A percentile compares a stretch with the other conserved stretches of the same genome.
These are phyloP conservation scores for Aureobasidium namibiae DNA, from an alignment of 2,329 filamentous ascomycete species.

Conservation along the genomic window DNA sequence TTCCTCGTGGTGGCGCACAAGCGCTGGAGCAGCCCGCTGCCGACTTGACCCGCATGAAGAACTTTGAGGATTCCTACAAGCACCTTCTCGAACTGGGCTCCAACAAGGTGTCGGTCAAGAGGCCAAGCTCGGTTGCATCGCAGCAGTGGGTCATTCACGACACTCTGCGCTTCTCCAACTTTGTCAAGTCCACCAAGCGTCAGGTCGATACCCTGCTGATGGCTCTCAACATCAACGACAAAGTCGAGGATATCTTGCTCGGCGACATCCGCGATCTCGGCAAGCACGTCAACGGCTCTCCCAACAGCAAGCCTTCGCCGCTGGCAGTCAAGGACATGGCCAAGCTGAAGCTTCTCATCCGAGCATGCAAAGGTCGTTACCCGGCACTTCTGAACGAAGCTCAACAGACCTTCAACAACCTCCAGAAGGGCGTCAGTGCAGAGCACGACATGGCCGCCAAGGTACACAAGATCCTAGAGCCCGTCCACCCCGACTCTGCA, in stretches of 20 bases:
- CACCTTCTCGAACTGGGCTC: conserved; percentile 33
- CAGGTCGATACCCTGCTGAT: conserved; percentile 36
- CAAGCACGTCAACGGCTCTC: neutral
- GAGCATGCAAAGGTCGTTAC: conserved; percentile 12
- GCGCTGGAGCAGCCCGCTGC: conserved; percentile 32
- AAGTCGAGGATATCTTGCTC: conserved; percentile 28
- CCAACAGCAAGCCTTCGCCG: neutral
- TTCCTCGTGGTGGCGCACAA: conserved; percentile 29
- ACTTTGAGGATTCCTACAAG: conserved; percentile 36
- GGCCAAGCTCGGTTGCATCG: conserved; percentile 16
- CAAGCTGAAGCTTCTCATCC: conserved; percentile 11
- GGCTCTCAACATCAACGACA: conserved; percentile 34
- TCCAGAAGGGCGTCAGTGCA: neutral
- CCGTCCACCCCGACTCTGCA: conserved; percentile 1
- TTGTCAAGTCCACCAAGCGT: conserved; percentile 32
- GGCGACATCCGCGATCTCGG: conserved; percentile 34
- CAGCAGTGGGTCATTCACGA: conserved; percentile 35
- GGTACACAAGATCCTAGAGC: conserved; percentile 4
- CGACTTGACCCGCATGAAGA: conserved; percentile 36
- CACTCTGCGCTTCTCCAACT: conserved; percentile 31
- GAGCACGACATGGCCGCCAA: conserved; percentile 6
- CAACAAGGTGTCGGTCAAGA: conserved; percentile 25
- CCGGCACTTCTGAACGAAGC: conserved; percentile 1
- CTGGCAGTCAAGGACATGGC: conserved; percentile 5
- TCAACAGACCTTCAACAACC: neutral